Evolutionary conservation across 169 alveolate genomes (phyloP), one percentile per base, ranked within the genome.

Genomic region (Eimeria maxima): DNA sequence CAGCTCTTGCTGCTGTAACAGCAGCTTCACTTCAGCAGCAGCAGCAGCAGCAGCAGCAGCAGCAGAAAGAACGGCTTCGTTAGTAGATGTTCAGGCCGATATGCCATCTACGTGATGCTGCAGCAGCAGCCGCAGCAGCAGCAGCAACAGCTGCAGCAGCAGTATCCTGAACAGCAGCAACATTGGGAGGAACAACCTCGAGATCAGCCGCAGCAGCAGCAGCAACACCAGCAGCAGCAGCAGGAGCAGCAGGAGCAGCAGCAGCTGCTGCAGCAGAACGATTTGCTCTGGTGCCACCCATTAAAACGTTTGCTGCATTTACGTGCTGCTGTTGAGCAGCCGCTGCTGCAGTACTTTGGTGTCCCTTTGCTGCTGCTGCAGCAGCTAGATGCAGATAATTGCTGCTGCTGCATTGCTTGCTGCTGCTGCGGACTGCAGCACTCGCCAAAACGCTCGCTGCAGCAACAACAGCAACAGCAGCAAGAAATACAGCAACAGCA

Each of bases 91-190:
- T 65, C 29, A 65, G 74, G 24, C 33, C 6, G 24, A 5, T 8
- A 5, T 10, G 38, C 33, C 74, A 65, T 65, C 18, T 4, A n/a
- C 24, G 20, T 5, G 74, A 65, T 65, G 74, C 74, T 65, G 74
- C 74, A 14, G 74, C 74, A n/a, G 83, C 55, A n/a, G 83, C 44
- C 29, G 83, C 83, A 73, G 83, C 83, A 73, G 83, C 83, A n/a
- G 83, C 57, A 50, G 11, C 57, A 50, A 50, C 11, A 7, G 57
- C 57, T 7, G 11, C 57, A 50, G 57, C 57, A 50, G 57, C 57
- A 50, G 11, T 11, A 50, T 7, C 57, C 57, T n/a, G n/a, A n/a
- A n/a, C n/a, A n/a, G n/a, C n/a, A n/a, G n/a, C n/a, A n/a, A n/a
- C n/a, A n/a, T n/a, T n/a, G n/a, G n/a, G n/a, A n/a, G n/a, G n/a